A percentile compares a stretch with the other conserved stretches of the same genome.
These are phyloP conservation scores for Solanum hybrid DNA, from an alignment of 305 asterid species.

Conservation along the genomic window DNA sequence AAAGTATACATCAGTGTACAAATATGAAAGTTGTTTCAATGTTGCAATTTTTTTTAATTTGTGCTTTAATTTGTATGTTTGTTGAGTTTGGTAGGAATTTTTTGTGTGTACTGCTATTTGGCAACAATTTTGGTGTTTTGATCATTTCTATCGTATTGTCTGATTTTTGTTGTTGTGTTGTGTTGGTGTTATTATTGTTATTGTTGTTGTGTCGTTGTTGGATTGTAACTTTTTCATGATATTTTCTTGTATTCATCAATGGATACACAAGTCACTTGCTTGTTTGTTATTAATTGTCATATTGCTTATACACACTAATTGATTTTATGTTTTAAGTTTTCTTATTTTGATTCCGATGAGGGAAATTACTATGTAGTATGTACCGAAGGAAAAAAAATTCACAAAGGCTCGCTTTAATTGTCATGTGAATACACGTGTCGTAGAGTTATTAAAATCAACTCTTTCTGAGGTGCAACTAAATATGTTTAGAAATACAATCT, in stretches of 20 bases:
- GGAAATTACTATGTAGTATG: no score
- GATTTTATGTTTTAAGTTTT: background rate
- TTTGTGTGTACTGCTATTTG: background rate
- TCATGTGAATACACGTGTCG: background rate
- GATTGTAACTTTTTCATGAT: background rate
- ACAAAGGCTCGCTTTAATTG: background rate
- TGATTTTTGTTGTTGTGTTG: background rate
- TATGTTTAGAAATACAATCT: background rate
- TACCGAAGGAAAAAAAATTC: background rate
- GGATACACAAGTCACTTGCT: background rate
- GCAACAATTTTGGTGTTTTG: background rate
- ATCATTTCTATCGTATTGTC: background rate
- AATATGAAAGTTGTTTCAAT: background rate
- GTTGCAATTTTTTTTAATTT: background rate
- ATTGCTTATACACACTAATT: background rate
- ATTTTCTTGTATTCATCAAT: background rate
- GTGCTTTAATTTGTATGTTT: background rate
- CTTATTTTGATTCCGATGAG: background rate
- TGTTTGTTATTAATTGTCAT: background rate
- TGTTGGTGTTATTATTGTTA: background rate
- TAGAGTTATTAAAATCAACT: background rate
- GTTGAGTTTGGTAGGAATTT: background rate
- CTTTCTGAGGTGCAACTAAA: background rate
- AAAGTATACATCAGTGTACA: background rate
- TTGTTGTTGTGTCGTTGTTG: background rate